Conservation (phyloP, 495 filamentous ascomycete species). For the Penicillium cataractarum region DNA sequence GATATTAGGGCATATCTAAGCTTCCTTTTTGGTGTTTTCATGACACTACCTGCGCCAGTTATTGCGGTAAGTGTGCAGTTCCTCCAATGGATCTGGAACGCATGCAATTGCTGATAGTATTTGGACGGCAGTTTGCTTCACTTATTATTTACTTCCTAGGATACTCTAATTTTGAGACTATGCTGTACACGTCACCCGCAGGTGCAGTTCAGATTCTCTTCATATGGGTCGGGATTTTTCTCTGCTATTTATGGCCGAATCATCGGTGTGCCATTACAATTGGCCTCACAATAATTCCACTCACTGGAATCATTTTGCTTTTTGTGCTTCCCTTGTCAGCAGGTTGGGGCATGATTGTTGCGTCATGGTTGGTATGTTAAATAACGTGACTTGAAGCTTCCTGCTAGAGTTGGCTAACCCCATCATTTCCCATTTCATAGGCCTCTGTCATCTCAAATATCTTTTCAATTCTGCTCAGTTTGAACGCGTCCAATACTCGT, state of each 20-base stretch:
- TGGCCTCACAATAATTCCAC: constrained; percentile 28
- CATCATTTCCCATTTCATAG: constrained; percentile 9
- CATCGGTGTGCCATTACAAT: constrained; percentile 30
- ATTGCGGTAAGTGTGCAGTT: constrained; percentile 10
- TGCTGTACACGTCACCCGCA: constrained; percentile 37
- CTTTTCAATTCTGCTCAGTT: constrained; percentile 56
- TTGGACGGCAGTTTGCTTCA: constrained; percentile 28
- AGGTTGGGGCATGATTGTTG: constrained; percentile 38
- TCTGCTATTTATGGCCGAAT: constrained; percentile 28
- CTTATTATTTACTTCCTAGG: constrained; percentile 39
- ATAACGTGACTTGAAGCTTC: constrained; percentile 9
- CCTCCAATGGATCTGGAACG: too few species aligned
- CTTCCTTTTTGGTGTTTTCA: constrained; percentile 53
- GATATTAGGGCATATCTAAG: constrained; percentile 32
- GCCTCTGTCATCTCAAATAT: constrained; percentile 43
- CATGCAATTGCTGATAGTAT: too few species aligned
- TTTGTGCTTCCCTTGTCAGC: constrained; percentile 32
- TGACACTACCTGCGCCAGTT: constrained; percentile 30
- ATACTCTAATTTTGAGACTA: constrained; percentile 33
- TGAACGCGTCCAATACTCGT: constrained; percentile 59
- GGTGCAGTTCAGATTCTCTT: constrained; percentile 38
- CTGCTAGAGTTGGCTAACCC: neutral
- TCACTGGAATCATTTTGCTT: constrained; percentile 35
- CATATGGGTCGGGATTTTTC: constrained; percentile 34
- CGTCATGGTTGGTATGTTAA: constrained; percentile 37